A percentile compares a stretch with the other conserved stretches of the same genome.
phyloP scores from a whole-genome alignment of 768 basidiomycete species.

The Neoboletus magnificus region DNA sequence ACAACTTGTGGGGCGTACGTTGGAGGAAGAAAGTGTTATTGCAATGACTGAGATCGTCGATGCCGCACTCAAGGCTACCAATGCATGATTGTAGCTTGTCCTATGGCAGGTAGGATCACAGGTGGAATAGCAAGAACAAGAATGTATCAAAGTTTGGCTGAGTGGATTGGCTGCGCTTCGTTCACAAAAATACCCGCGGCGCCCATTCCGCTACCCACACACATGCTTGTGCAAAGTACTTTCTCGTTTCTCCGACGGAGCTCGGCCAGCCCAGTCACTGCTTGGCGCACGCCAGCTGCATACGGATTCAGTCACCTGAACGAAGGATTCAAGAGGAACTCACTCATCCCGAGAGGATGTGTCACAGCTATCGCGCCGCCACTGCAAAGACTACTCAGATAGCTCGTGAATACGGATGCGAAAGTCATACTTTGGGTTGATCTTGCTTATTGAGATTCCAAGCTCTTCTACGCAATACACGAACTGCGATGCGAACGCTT shows the following conservation, averaged over 20 bases:
- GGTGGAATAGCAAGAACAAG: neutral
- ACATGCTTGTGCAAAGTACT: slow-evolving; percentile 80
- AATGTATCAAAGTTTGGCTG: slow-evolving; percentile 25
- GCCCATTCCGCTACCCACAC: slow-evolving; percentile 86
- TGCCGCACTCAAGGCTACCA: slow-evolving; percentile 40
- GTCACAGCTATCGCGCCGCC: slow-evolving; percentile 84
- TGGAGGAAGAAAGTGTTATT: slow-evolving; percentile 75
- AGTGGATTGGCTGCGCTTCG: slow-evolving; percentile 39
- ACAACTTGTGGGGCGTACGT: slow-evolving; percentile 64
- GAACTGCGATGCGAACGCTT: slow-evolving; percentile 92
- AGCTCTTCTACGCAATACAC: slow-evolving; percentile 88
- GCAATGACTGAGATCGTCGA: slow-evolving; percentile 67
- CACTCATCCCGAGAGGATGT: slow-evolving; percentile 84
- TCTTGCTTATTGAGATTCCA: slow-evolving; percentile 69
- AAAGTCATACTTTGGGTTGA: slow-evolving; percentile 74
- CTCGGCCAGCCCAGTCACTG: slow-evolving; percentile 84
- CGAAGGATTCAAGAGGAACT: slow-evolving; percentile 20
- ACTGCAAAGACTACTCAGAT: slow-evolving; percentile 36
- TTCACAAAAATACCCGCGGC: slow-evolving; percentile 80
- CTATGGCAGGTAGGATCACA: neutral
- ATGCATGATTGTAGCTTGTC: neutral
- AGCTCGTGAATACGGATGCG: neutral
- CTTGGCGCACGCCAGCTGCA: slow-evolving; percentile 79
- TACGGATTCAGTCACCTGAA: slow-evolving; percentile 12
- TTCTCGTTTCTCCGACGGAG: slow-evolving; percentile 64